Percentiles rank a stretch among this genome's conserved stretches.
Conservation (phyloP, 768 basidiomycete genomes). For the Lanmaoa rubissima region DNA sequence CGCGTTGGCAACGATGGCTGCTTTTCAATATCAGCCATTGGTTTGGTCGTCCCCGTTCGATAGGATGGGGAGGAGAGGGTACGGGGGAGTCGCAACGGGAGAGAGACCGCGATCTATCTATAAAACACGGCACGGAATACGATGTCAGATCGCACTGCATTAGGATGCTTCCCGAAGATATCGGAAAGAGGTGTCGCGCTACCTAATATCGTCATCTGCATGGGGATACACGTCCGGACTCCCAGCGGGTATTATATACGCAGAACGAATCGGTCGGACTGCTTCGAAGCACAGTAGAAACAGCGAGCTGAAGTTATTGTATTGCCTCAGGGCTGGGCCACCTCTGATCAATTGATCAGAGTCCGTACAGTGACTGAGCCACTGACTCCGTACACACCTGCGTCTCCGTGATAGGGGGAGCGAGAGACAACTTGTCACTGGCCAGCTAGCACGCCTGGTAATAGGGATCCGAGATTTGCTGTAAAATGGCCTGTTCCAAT, state of each 20-base stretch:
- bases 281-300: background rate
- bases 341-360: background rate
- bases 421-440: background rate
- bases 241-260: slow-evolving; percentile 12
- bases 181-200: slow-evolving; percentile 21
- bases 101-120: slow-evolving; percentile 25
- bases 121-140: slow-evolving; percentile 22
- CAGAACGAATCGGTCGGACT: slow-evolving; percentile 5
- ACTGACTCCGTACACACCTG: background rate
- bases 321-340: slow-evolving; percentile 4
- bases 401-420: background rate
- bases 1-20: slow-evolving; percentile 18
- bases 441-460: background rate
- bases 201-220: slow-evolving; percentile 11
- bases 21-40: slow-evolving; percentile 34
- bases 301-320: background rate
- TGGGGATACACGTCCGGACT: slow-evolving; percentile 4
- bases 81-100: slow-evolving; percentile 10
- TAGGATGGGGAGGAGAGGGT: slow-evolving; percentile 10
- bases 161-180: slow-evolving; percentile 19
- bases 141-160: slow-evolving; percentile 26
- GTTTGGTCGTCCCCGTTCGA: slow-evolving; percentile 6
- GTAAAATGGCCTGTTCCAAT: background rate
- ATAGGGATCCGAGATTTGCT: background rate
- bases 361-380: background rate